Base-by-base conservation (phyloP, 1,139 yeast genomes). In the Zygoascus meyerae region DNA sequence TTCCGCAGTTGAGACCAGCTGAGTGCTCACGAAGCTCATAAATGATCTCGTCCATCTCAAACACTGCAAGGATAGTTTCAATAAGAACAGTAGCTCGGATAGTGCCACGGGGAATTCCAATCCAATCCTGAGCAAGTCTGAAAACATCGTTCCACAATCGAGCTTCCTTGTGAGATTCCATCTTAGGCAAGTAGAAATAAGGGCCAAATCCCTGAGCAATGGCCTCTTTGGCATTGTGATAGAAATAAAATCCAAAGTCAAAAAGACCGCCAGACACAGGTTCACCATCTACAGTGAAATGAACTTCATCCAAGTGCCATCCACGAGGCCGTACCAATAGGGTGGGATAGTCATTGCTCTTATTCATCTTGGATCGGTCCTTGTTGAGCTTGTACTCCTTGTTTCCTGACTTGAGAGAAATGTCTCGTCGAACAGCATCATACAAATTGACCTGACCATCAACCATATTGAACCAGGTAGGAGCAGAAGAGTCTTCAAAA, bases 401-500 rank as follows among this genome's bases (percentile, higher is more conserved):
- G 42, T 72, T 72, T 48, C 70, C 71, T 51, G 78, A 83, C 83
- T 49, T 81, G 80, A 57, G 82, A 78, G 58, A 41, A 81, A 82
- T 67, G 74, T 81, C 66, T 77, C 87, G 58, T 74, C 86, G 70
- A 81, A 78, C 70, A 26, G 89, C 97, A 64, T 92, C 97, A 69
- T 80, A 89, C 61, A 92, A 73, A 69, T 92, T 90, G 56, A 85
- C 87, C 71, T 92, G 98, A 49, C 97, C 98, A 57, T 78, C 74
- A 52, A 86, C 79, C 74, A 86, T 77, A 69, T 87, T 89, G 57
- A 70, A 70, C 97, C 97, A 92, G 32, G 97, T 90, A 57, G 98
- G 98, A 31, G 97, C 83, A 59, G 89, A 81, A 30, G 95, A 86
- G 70, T 89, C 97, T 69, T 89, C 97, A 59, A 89, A 86, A 70